These are phyloP conservation scores for Suillus spraguei DNA, from an alignment of 768 basidiomycete species.

Conservation along the genomic window DNA sequence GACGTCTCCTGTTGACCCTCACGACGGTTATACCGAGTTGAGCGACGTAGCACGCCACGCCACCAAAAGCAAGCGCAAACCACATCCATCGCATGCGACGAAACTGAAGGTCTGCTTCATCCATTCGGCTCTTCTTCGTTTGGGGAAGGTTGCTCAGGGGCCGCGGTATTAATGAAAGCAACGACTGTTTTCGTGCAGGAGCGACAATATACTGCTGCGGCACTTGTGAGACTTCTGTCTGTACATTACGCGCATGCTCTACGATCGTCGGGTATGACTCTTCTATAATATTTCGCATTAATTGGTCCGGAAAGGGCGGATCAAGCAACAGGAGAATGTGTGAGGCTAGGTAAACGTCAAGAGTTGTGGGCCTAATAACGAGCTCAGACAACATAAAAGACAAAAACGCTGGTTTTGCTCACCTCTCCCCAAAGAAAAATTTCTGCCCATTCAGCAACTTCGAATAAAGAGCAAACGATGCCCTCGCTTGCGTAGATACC, in stretches of 20 bases:
- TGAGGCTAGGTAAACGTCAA: slow-evolving; percentile 70
- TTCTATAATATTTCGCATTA: slow-evolving; percentile 54
- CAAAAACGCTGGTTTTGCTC: slow-evolving; percentile 17
- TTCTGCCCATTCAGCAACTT: slow-evolving; percentile 51
- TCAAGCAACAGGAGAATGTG: slow-evolving; percentile 63
- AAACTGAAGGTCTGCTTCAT: slow-evolving; percentile 48
- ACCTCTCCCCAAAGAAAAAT: slow-evolving; percentile 58
- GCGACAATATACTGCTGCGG: slow-evolving; percentile 22
- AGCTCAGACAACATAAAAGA: neutral
- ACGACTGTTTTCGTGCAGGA: slow-evolving; percentile 28
- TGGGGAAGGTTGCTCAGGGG: slow-evolving; percentile 22
- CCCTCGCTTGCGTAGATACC: slow-evolving; percentile 61
- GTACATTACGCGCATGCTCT: slow-evolving; percentile 58
- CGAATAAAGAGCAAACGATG: slow-evolving; percentile 58
- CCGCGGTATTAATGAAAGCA: slow-evolving; percentile 43
- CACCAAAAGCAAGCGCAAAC: slow-evolving; percentile 46
- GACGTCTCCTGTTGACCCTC: slow-evolving; percentile 1
- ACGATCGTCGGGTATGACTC: slow-evolving; percentile 60
- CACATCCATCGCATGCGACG: slow-evolving; percentile 57
- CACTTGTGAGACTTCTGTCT: slow-evolving; percentile 33
- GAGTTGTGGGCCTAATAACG: slow-evolving; percentile 52
- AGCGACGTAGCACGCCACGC: slow-evolving; percentile 42
- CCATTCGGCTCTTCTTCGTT: slow-evolving; percentile 20
- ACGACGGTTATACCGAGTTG: slow-evolving; percentile 10
- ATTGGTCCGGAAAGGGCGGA: slow-evolving; percentile 62